Evolutionary conservation across 2,329 filamentous ascomycete genomes (phyloP), one percentile per base, ranked within the genome.

Genomic region (Sporothrix globosa): DNA sequence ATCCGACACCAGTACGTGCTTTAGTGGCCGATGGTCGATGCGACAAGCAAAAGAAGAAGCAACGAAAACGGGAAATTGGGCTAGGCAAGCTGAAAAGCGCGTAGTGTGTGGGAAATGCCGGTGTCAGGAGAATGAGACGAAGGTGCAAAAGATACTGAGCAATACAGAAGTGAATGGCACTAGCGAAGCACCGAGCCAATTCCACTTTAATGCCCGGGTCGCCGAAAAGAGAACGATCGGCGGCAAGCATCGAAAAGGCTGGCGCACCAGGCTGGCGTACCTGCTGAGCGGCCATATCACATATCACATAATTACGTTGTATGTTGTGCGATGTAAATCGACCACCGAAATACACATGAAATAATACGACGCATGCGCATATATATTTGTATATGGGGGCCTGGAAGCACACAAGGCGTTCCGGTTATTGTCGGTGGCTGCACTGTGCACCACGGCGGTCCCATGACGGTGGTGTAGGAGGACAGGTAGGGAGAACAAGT

Each of bases 151-250:
- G 48, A n/a, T 50, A 4, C 11, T 4, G 41, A 13, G 41, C 2
- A 44, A 44, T 44, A 2, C 11, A 13, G 41, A 14, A 44, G 14
- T 10, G 41, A 48, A 50, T 53, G 34, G 21, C 34, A 34, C 63
- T 53, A 67, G 48, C 27, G 53, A 46, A 30, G 58, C 58, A 39
- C 58, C 58, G 58, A 63, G 5, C 58, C 58, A 63, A 63, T 46
- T 46, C 53, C 54, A 68, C 9, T 50, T 46, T 54, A 11, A 11
- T 4, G 54, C 41, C 53, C 44, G 27, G 24, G 30, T 14, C 24
- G 63, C 65, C n/a, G 46, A 44, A 69, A 44, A 41, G 30, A 66
- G 61, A 34, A 66, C n/a, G 63, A 53, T 66, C 63, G 46, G 63
- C 46, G 27, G 63, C 19, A 6, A 9, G 13, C 6, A 27, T 46